Conservation (phyloP, 768 basidiomycete species). For the Auriscalpium microsporum region DNA sequence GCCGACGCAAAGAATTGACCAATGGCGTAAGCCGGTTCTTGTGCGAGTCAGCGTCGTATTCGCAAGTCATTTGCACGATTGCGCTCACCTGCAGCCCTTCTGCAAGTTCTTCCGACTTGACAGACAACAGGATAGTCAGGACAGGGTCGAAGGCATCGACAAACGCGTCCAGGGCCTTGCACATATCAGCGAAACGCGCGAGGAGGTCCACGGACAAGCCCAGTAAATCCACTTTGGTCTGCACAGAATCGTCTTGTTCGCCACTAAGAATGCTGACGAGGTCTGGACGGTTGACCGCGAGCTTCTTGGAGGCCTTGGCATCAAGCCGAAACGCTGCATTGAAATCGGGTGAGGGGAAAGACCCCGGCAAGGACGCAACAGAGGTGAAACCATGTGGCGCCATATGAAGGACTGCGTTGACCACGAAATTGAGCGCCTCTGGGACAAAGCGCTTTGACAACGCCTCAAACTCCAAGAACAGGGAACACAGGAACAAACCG, state of each 20-base stretch:
- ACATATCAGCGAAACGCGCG: conserved; percentile 61
- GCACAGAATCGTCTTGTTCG: conserved; percentile 34
- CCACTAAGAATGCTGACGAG: conserved; percentile 34
- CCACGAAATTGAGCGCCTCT: conserved; percentile 78
- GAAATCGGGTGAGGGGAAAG: conserved; percentile 68
- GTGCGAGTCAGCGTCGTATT: too few relatives aligned
- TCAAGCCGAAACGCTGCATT: conserved; percentile 36
- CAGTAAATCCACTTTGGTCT: conserved; percentile 68
- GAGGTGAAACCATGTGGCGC: conserved; percentile 51
- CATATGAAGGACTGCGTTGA: conserved; percentile 64
- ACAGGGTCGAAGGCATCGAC: conserved; percentile 78
- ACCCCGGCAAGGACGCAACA: conserved; percentile 47
- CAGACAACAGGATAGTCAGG: conserved; percentile 41
- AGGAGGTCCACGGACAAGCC: conserved; percentile 55
- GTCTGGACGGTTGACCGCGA: conserved; percentile 37
- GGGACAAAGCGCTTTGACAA: conserved; percentile 84
- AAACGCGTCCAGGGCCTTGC: conserved; percentile 73
- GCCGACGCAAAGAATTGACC: conserved; percentile 28
- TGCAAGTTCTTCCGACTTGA: conserved; percentile 40
- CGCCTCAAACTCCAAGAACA: conserved; percentile 78
- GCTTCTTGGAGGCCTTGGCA: conserved; percentile 29
- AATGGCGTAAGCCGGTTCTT: background rate
- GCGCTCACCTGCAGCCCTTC: conserved; percentile 48
- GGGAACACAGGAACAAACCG: conserved; percentile 82
- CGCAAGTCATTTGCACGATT: background rate